Evolutionary conservation across 2,329 filamentous ascomycete species (phyloP).

Genomic region (Laburnicola sp.): DNA sequence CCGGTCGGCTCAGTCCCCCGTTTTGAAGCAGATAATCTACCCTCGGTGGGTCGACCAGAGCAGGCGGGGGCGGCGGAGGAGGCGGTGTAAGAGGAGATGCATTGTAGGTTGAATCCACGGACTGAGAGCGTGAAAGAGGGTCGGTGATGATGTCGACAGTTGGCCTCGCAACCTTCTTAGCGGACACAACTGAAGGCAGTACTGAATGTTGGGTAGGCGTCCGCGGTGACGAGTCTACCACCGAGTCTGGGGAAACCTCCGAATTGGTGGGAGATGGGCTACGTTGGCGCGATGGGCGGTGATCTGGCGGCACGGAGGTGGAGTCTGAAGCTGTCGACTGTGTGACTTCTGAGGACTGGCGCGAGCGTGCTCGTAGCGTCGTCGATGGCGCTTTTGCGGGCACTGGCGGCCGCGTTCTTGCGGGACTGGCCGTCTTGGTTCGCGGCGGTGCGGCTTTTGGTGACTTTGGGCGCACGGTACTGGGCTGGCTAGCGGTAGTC

Average conservation of each 20-base stretch:
- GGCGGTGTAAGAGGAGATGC: conserved; percentile 61
- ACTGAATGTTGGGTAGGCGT: conserved; percentile 49
- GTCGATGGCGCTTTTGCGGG: conserved; percentile 19
- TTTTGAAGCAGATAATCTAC: conserved; percentile 93
- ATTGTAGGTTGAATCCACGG: conserved; percentile 45
- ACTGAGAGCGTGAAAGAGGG: conserved; percentile 40
- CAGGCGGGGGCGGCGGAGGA: conserved; percentile 73
- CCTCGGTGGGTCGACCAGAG: conserved; percentile 69
- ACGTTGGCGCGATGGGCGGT: conserved; percentile 24
- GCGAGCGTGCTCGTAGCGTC: conserved; percentile 30
- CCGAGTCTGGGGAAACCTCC: conserved; percentile 47
- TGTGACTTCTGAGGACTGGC: conserved; percentile 47
- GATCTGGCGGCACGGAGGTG: conserved; percentile 51
- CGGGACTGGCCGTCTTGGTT: conserved; percentile 31
- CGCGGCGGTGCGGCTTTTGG: conserved; percentile 20
- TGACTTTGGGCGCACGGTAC: conserved; percentile 42
- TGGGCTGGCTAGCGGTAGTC: conserved; percentile 46
- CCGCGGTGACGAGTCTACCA: conserved; percentile 50
- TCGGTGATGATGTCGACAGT: conserved; percentile 51
- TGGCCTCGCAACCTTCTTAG: conserved; percentile 38
- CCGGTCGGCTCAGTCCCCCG: conserved; percentile 72
- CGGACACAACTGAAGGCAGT: conserved; percentile 39
- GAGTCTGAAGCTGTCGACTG: conserved; percentile 51
- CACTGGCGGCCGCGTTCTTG: conserved; percentile 19
- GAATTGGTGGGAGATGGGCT: conserved; percentile 41